Evolutionary conservation across 2,329 filamentous ascomycete genomes (phyloP).

Genomic region (Decorospora gaudefroyi): DNA sequence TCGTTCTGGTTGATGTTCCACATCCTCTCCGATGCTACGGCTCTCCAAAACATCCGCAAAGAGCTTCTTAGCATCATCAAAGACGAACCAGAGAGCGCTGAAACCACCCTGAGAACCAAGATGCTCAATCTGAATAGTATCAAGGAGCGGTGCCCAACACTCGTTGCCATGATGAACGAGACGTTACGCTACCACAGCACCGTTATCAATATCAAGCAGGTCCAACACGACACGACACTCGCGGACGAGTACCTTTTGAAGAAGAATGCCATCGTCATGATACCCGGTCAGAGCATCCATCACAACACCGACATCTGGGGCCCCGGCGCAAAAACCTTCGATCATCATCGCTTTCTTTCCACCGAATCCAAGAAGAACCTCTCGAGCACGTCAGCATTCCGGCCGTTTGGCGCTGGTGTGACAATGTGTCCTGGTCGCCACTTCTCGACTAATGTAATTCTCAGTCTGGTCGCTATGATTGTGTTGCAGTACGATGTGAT

Average conservation of each 20-base stretch:
- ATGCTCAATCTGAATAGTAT: constrained; percentile 42
- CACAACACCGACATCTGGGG: constrained; percentile 44
- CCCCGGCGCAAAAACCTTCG: constrained; percentile 34
- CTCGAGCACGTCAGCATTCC: constrained; percentile 34
- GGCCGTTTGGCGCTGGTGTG: constrained; percentile 44
- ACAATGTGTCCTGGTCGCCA: constrained; percentile 48
- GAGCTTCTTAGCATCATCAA: constrained; percentile 30
- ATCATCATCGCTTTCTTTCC: constrained; percentile 41
- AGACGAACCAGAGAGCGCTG: not conserved
- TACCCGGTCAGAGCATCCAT: constrained; percentile 44
- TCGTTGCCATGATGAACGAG: constrained; percentile 52
- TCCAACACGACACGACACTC: constrained; percentile 45
- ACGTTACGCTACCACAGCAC: constrained; percentile 49
- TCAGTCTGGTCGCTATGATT: constrained; percentile 41
- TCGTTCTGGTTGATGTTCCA: constrained; percentile 51
- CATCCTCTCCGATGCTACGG: constrained; percentile 41
- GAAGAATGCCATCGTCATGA: constrained; percentile 44
- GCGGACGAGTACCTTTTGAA: constrained; percentile 43
- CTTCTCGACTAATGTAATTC: constrained; percentile 45
- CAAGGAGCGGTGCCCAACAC: constrained; percentile 46
- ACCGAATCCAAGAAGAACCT: constrained; percentile 17
- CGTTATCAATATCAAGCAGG: constrained; percentile 46
- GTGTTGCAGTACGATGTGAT: constrained; percentile 42
- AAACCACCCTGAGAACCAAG: constrained; percentile 1
- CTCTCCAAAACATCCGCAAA: constrained; percentile 39